A percentile compares a stretch with the other conserved stretches of the same genome.
Conservation (phyloP, 352 stramenopile genomes). For the Phytophthora podocarpi region DNA sequence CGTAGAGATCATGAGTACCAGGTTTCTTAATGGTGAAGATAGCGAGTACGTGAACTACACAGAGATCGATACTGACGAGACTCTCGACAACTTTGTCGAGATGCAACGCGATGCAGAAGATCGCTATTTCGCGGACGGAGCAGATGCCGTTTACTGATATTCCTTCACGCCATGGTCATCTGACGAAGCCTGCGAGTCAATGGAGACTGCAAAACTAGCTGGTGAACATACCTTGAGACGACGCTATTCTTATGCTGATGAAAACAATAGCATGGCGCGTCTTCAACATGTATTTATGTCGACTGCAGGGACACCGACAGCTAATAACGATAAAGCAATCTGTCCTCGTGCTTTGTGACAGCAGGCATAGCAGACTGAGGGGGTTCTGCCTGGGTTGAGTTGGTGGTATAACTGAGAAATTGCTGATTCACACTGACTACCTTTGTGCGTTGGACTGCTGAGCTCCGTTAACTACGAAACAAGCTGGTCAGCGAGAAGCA, state of each 20-base stretch:
- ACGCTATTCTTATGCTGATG: constrained; percentile 23
- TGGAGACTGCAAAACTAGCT: too few species aligned
- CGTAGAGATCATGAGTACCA: constrained; percentile 74
- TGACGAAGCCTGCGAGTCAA: too few species aligned
- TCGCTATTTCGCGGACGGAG: constrained; percentile 62
- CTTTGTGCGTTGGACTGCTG: too few species aligned
- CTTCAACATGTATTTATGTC: constrained; percentile 22
- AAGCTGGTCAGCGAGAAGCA: background rate
- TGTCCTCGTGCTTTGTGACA: background rate
- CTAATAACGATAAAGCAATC: background rate
- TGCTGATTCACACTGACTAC: too few species aligned
- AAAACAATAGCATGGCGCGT: background rate
- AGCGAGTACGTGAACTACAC: constrained; percentile 66
- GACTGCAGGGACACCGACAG: background rate
- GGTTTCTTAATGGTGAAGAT: constrained; percentile 74
- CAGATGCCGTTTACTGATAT: background rate
- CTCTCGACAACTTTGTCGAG: constrained; percentile 66
- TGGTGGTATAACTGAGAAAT: constrained; percentile 7
- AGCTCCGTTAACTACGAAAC: background rate
- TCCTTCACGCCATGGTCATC: too few species aligned
- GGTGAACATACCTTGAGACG: background rate
- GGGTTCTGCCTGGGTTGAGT: background rate
- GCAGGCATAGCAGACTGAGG: too few species aligned
- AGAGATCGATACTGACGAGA: constrained; percentile 63
- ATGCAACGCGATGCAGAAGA: constrained; percentile 84